These are phyloP conservation scores for Verbena officinalis DNA, from an alignment of 257 asterid genomes.

Conservation along the genomic window DNA sequence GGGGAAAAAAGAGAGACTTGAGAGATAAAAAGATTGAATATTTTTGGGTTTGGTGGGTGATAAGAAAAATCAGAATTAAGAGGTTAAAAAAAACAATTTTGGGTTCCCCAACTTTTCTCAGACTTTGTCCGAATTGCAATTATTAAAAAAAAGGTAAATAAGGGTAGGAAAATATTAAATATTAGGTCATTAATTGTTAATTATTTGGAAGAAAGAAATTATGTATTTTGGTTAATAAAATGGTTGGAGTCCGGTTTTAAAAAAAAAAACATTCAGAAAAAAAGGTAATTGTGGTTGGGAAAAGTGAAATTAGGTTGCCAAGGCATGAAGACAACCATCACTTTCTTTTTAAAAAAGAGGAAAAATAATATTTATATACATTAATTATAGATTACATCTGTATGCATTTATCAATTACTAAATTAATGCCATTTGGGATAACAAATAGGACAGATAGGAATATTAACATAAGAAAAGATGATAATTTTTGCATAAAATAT, in stretches of 20 bases:
- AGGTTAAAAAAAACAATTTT: slow-evolving; percentile 40
- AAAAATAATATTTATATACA: slow-evolving; percentile 34
- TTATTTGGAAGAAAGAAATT: slow-evolving; percentile 51
- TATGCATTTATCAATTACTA: slow-evolving; percentile 34
- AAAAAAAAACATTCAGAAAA: slow-evolving; percentile 8
- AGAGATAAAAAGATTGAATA: slow-evolving; percentile 40
- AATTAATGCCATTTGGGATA: slow-evolving; percentile 26
- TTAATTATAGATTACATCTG: slow-evolving; percentile 39
- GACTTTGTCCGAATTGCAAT: slow-evolving; percentile 51
- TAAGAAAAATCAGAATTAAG: slow-evolving; percentile 46
- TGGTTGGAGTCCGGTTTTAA: slow-evolving; percentile 72
- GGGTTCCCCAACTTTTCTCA: slow-evolving; percentile 54
- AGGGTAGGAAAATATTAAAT: slow-evolving; percentile 39
- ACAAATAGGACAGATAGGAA: slow-evolving; percentile 53
- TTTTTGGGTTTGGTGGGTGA: slow-evolving; percentile 33
- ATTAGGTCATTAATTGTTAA: slow-evolving; percentile 51
- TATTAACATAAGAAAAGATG: slow-evolving; percentile 31
- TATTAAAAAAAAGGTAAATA: slow-evolving; percentile 32
- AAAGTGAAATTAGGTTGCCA: slow-evolving; percentile 98
- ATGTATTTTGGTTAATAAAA: slow-evolving; percentile 89
- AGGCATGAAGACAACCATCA: slow-evolving; percentile 76
- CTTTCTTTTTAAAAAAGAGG: slow-evolving; percentile 39
- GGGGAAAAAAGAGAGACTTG: slow-evolving; percentile 27
- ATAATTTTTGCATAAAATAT: slow-evolving; percentile 11
- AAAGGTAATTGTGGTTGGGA: slow-evolving; percentile 70